Conservation (phyloP, 2,329 filamentous ascomycete genomes). For the Epichloe amarillans region DNA sequence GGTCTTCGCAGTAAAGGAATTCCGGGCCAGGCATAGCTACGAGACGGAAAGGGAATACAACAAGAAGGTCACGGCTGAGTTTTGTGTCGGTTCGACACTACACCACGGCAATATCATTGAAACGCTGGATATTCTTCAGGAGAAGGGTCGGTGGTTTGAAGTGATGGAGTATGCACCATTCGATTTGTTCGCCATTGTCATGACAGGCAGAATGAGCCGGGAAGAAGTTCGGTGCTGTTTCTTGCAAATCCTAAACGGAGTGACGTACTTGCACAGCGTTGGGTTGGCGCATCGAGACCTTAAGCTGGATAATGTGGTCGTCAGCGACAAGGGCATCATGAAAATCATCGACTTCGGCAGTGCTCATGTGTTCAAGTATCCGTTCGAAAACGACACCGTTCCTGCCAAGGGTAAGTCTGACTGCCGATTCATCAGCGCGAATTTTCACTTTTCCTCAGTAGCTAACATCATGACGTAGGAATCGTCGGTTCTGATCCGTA, state of each 20-base stretch:
- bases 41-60: slow-evolving; percentile 92
- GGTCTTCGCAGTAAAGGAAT: slow-evolving; percentile 96
- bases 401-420: slow-evolving; percentile 22
- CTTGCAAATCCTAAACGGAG: slow-evolving; percentile 85
- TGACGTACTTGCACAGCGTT: slow-evolving; percentile 89
- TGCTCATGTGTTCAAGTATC: slow-evolving; percentile 92
- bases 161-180: slow-evolving; percentile 98
- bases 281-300: slow-evolving; percentile 88
- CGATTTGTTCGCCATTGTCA: slow-evolving; percentile 94
- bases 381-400: slow-evolving; percentile 63
- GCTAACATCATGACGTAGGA: slow-evolving; percentile 23
- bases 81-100: slow-evolving; percentile 91
- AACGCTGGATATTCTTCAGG: slow-evolving; percentile 89
- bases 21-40: slow-evolving; percentile 80
- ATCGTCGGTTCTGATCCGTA: slow-evolving; percentile 84
- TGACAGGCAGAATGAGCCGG: slow-evolving; percentile 94
- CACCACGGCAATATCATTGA: slow-evolving; percentile 98
- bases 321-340: slow-evolving; percentile 94
- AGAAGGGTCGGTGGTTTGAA: slow-evolving; percentile 90
- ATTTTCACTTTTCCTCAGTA: not conserved
- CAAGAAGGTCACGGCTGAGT: slow-evolving; percentile 96
- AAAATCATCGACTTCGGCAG: slow-evolving; percentile 99
- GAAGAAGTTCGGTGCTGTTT: slow-evolving; percentile 87
- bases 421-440: not conserved
- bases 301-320: slow-evolving; percentile 95